Evolutionary conservation across 441 rosid species (phyloP).

Genomic region (Croton laevigatus): DNA sequence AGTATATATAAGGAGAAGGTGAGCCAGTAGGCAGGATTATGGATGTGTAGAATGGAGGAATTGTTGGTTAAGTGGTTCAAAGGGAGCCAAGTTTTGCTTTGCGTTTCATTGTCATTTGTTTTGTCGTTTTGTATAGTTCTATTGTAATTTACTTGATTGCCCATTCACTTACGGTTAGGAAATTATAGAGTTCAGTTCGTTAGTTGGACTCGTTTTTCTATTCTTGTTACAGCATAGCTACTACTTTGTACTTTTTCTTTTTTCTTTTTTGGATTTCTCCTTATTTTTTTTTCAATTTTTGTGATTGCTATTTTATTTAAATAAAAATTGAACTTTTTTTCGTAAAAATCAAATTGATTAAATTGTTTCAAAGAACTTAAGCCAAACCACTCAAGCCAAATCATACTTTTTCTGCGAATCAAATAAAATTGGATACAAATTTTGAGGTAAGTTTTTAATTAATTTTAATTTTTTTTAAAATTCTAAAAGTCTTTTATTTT

Average conservation of each 20-base stretch:
- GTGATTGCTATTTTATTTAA: no score
- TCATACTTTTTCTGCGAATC: no score
- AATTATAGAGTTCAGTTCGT: background rate
- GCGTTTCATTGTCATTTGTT: background rate
- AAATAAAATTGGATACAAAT: no score
- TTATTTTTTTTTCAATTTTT: no score
- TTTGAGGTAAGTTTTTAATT: no score
- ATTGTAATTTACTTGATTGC: background rate
- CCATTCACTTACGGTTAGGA: background rate
- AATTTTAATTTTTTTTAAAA: no score
- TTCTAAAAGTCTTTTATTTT: no score
- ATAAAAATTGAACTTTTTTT: no score
- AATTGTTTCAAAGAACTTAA: no score
- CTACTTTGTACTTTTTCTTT: background rate
- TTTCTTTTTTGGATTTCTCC: background rate
- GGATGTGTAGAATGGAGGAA: background rate
- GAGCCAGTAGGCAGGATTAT: constrained; percentile 21
- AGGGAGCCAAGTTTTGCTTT: constrained; percentile 30
- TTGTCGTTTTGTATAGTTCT: background rate
- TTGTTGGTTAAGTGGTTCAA: constrained; percentile 25
- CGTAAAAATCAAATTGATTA: no score
- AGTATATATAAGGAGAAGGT: constrained; percentile 25
- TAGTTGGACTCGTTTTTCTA: no score
- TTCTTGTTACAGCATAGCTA: background rate
- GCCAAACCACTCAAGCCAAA: no score